Base-by-base conservation (phyloP, 2,329 filamentous ascomycete species). In the Clonostachys chloroleuca region DNA sequence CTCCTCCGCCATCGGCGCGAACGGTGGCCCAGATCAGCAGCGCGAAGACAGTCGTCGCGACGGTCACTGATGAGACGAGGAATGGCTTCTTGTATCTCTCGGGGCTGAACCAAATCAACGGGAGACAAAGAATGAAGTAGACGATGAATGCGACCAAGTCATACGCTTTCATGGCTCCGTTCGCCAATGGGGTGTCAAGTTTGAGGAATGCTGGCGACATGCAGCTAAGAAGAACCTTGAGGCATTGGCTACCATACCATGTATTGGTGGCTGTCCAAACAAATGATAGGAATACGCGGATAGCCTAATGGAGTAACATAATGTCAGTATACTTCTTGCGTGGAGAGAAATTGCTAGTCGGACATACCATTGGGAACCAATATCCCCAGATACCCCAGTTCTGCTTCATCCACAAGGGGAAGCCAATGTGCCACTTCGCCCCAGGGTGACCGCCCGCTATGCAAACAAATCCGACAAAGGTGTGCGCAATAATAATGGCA, bases 31-130 rank as follows among this genome's bases (percentile, higher is more conserved):
- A 58, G 50, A 60, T 43, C 50, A 66, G 39, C 34, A 55, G 45
- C 55, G 63, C 30, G 55, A 65, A 47, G 55, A 66, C 35, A 52
- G 57, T 51, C 2, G 57, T 53, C 18, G 55, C 54, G 42, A 59
- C 57, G 10, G 51, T 57, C 33, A 49, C 40, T 1, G 54, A 54
- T 13, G 57, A 53, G 13, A 56, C 30, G 43, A 56, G 51, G 45
- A 60, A 59, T 16, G 57, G 57, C 16, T 52, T 42, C 40, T 54
- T 52, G 48, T 59, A 59, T 6, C 48, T 49, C 48, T 60, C 57
- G 3, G 57, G 57, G n/a, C 53, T 51, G 39, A 60, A 47, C 49
- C 53, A 59, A 30, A 58, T 56, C 17, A 60, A 49, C 8, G 57
- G 57, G 0, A 57, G 46, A 16, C 56, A 58, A 17, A 59, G 54